phyloP scores from a whole-genome alignment of 129 eudicot species.

The Lactuca saligna region DNA sequence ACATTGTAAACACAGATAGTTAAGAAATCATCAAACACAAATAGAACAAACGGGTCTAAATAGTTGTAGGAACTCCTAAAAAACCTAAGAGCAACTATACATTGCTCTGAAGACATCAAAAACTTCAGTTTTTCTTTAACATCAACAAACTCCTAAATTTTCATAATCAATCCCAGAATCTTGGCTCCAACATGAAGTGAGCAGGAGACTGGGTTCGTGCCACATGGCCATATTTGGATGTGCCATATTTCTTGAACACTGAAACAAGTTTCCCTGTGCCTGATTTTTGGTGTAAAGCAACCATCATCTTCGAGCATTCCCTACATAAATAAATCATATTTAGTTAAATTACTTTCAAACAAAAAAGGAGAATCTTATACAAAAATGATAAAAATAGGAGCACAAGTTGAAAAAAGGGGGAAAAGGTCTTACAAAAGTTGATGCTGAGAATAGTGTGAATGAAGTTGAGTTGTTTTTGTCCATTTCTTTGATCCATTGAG shows the following conservation, averaged over 20 bases:
- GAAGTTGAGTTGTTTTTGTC: constrained; percentile 63
- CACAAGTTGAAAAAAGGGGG: not conserved
- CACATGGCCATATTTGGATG: constrained; percentile 67
- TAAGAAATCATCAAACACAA: constrained; percentile 8
- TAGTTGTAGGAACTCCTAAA: not conserved
- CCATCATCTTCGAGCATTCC: constrained; percentile 81
- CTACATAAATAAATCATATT: constrained; percentile 23
- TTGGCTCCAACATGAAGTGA: constrained; percentile 49
- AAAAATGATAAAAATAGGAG: no score
- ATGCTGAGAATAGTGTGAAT: constrained; percentile 53
- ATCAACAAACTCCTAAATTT: not conserved
- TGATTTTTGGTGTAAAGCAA: constrained; percentile 58
- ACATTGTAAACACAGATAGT: not conserved
- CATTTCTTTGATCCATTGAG: constrained; percentile 51
- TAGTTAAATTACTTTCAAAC: no score
- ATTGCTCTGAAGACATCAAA: constrained; percentile 15
- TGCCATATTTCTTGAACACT: constrained; percentile 65
- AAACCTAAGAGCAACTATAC: constrained; percentile 9
- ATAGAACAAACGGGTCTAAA: not conserved
- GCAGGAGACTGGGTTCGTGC: constrained; percentile 63
- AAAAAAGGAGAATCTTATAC: no score
- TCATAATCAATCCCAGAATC: constrained; percentile 29
- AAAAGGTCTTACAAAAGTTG: constrained; percentile 57
- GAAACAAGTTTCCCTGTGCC: constrained; percentile 69
- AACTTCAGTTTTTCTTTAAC: not conserved